A percentile compares a stretch with the other conserved stretches of the same genome.
These are phyloP conservation scores for Dryadomyces sulphureus DNA, from an alignment of 2,329 filamentous ascomycete genomes.

Conservation along the genomic window DNA sequence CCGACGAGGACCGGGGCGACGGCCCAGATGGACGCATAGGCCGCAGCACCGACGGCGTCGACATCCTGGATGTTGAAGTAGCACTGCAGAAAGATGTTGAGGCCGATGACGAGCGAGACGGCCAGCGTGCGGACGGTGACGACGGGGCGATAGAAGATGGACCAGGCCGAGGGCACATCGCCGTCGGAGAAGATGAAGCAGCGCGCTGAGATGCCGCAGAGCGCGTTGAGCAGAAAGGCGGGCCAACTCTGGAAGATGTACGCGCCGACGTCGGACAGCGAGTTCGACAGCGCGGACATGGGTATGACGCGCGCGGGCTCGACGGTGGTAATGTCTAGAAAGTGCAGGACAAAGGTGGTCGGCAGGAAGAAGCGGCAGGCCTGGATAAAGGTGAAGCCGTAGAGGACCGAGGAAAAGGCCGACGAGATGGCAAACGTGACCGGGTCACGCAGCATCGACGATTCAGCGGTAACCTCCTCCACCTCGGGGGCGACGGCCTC, in stretches of 20 bases:
- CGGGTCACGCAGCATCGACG: not conserved
- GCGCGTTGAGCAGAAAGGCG: slow-evolving; percentile 23
- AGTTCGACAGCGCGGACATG: slow-evolving; percentile 28
- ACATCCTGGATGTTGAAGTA: slow-evolving; percentile 54
- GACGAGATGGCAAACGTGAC: slow-evolving; percentile 38
- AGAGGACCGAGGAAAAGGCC: slow-evolving; percentile 56
- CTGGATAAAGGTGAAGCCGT: slow-evolving; percentile 55
- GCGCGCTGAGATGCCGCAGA: slow-evolving; percentile 55
- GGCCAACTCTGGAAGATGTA: slow-evolving; percentile 39
- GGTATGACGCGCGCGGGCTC: slow-evolving; percentile 33
- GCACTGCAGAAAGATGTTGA: slow-evolving; percentile 49
- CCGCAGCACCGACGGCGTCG: slow-evolving; percentile 51
- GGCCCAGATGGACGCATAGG: slow-evolving; percentile 66
- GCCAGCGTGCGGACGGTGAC: slow-evolving; percentile 49
- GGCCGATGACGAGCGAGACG: slow-evolving; percentile 39
- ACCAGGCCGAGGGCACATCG: slow-evolving; percentile 22
- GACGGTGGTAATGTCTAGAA: slow-evolving; percentile 55
- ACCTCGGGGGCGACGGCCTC: not conserved
- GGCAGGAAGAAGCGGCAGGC: slow-evolving; percentile 60
- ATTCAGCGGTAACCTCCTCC: not conserved
- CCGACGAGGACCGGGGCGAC: slow-evolving; percentile 46
- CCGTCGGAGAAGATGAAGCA: slow-evolving; percentile 58
- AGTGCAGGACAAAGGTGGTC: slow-evolving; percentile 57
- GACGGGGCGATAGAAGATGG: slow-evolving; percentile 21
- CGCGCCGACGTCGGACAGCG: not conserved